Conservation (phyloP, 176 grass and related monocot species). For the Oryza rufipogon region DNA sequence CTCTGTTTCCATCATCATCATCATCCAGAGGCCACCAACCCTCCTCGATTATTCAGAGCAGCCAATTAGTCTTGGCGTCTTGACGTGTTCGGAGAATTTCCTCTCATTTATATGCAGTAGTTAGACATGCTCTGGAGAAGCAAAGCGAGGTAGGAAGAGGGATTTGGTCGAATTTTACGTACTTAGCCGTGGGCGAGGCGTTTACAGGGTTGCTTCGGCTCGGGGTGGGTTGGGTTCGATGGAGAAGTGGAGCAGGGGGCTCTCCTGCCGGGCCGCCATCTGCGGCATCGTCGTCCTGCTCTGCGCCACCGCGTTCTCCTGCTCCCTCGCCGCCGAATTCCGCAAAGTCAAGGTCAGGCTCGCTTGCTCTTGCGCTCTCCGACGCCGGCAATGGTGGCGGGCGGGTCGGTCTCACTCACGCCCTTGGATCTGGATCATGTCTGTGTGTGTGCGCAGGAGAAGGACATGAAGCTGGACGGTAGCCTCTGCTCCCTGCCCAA, state of each 20-base stretch:
- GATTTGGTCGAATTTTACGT: not conserved
- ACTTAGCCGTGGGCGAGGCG: not conserved
- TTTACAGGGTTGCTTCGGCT: not conserved
- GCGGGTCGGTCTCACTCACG: not conserved
- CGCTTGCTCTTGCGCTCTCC: not conserved
- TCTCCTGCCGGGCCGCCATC: slow-evolving; percentile 45
- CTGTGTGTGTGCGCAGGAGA: slow-evolving; percentile 38
- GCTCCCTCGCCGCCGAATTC: slow-evolving; percentile 90
- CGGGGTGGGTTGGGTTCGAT: not conserved
- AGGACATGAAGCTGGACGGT: slow-evolving; percentile 84
- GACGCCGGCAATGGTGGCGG: not conserved
- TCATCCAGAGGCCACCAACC: slow-evolving; percentile 33
- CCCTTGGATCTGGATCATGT: slow-evolving; percentile 42
- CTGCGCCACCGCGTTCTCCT: slow-evolving; percentile 67
- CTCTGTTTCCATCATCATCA: slow-evolving; percentile 16
- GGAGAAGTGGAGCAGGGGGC: slow-evolving; percentile 38
- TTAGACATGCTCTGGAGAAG: not conserved
- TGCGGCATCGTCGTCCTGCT: slow-evolving; percentile 60
- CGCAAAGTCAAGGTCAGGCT: slow-evolving; percentile 63
- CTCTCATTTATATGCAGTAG: slow-evolving; percentile 12
- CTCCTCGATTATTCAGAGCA: slow-evolving; percentile 29
- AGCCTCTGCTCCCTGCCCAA: slow-evolving; percentile 84
- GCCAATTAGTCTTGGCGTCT: not conserved
- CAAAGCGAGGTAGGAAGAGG: not conserved
- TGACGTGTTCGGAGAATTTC: slow-evolving; percentile 39